Conservation (phyloP, 2,329 filamentous ascomycete species). For the Sordariomycetes sp. region DNA sequence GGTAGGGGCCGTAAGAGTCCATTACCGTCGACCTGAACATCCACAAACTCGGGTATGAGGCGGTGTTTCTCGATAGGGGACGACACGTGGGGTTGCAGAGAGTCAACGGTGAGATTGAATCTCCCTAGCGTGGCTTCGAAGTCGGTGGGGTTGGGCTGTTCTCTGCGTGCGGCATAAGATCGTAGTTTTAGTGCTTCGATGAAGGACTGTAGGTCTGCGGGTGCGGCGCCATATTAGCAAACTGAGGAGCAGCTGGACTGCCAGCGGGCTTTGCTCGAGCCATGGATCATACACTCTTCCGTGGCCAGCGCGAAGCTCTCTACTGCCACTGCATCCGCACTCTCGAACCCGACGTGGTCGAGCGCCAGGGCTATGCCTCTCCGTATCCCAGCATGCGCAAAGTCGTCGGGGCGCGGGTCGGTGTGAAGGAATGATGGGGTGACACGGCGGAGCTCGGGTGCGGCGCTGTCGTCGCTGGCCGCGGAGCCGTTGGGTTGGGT, state of each 20-base stretch:
- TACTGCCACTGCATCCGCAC: slow-evolving; percentile 39
- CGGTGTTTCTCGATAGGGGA: slow-evolving; percentile 31
- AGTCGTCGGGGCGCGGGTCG: background rate
- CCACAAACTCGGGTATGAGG: slow-evolving; percentile 20
- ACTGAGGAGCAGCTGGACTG: background rate
- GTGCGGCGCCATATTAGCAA: slow-evolving; percentile 9
- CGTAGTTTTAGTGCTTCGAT: slow-evolving; percentile 32
- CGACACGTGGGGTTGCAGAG: slow-evolving; percentile 41
- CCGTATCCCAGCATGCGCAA: slow-evolving; percentile 28
- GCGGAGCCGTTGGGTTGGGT: background rate
- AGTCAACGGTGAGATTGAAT: slow-evolving; percentile 35
- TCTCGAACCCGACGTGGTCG: slow-evolving; percentile 44
- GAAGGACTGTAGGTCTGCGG: slow-evolving; percentile 33
- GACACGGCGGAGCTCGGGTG: background rate
- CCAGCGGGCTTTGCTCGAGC: background rate
- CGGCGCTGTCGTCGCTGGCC: background rate
- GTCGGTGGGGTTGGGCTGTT: slow-evolving; percentile 39
- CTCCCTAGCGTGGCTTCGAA: slow-evolving; percentile 38
- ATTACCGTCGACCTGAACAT: background rate
- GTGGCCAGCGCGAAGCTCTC: slow-evolving; percentile 42
- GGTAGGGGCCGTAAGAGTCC: slow-evolving; percentile 26
- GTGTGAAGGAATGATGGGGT: background rate
- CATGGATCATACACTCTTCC: slow-evolving; percentile 37
- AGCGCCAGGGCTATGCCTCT: slow-evolving; percentile 42
- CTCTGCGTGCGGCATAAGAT: slow-evolving; percentile 34